These are phyloP conservation scores for Tetracladium setigerum DNA, from an alignment of 495 filamentous ascomycete species.

Conservation along the genomic window DNA sequence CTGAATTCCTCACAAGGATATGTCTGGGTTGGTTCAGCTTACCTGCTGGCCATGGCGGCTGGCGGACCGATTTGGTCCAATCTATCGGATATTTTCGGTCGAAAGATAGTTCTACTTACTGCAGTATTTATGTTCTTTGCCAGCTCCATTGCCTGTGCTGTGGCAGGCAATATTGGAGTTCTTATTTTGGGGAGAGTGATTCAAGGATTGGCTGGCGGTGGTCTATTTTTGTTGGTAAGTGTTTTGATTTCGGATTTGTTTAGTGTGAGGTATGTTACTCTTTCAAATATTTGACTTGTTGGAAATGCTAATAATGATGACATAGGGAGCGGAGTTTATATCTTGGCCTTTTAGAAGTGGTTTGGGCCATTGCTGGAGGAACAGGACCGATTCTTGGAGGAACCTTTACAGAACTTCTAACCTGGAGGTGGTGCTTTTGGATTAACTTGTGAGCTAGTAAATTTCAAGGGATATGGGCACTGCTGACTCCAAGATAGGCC, in stretches of 20 bases:
- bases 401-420: slow-evolving; percentile 47
- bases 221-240: slow-evolving; percentile 63
- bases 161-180: slow-evolving; percentile 59
- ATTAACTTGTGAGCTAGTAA: slow-evolving; percentile 45
- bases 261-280: slow-evolving; percentile 26
- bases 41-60: slow-evolving; percentile 37
- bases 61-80: slow-evolving; percentile 37
- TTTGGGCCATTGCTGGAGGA: slow-evolving; percentile 61
- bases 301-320: not conserved
- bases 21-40: slow-evolving; percentile 62
- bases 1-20: slow-evolving; percentile 54
- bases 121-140: slow-evolving; percentile 54
- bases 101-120: slow-evolving; percentile 63
- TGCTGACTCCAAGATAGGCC: slow-evolving; percentile 48
- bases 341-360: slow-evolving; percentile 39
- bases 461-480: slow-evolving; percentile 50
- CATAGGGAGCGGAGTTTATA: slow-evolving; percentile 12
- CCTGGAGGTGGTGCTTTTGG: slow-evolving; percentile 29
- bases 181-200: slow-evolving; percentile 63
- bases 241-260: slow-evolving; percentile 64
- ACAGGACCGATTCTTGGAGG: slow-evolving; percentile 66
- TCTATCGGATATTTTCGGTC: slow-evolving; percentile 64
- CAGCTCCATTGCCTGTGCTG: slow-evolving; percentile 59
- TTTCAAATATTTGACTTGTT: not conserved
- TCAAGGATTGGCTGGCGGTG: slow-evolving; percentile 73